These are phyloP conservation scores for Glonium stellatum DNA, from an alignment of 495 filamentous ascomycete species.

Conservation along the genomic window DNA sequence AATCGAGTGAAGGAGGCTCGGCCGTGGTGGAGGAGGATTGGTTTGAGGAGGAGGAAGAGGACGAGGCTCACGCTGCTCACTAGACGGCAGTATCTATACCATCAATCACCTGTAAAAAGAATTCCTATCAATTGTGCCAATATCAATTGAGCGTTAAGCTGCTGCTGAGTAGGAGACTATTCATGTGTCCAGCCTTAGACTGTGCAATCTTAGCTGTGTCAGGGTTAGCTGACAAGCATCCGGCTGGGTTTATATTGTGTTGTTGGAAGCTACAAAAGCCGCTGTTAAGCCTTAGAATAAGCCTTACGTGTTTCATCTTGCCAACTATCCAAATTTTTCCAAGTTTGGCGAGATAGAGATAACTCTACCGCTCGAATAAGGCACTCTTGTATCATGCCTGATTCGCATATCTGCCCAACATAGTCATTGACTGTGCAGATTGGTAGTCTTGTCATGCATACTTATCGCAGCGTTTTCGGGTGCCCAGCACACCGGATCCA, in stretches of 20 bases:
- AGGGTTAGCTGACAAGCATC: not conserved
- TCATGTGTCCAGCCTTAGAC: not conserved
- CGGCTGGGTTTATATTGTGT: not conserved
- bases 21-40: constrained; percentile 59
- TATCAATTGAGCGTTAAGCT: not conserved
- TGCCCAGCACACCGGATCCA: not conserved
- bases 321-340: not conserved
- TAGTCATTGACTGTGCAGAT: not conserved
- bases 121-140: not conserved
- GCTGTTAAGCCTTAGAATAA: not conserved
- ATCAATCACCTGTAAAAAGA: not conserved
- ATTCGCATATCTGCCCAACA: not conserved
- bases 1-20: constrained; percentile 50
- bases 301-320: not conserved
- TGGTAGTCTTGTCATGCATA: not conserved
- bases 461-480: not conserved
- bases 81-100: not conserved
- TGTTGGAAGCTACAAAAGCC: not conserved
- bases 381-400: not conserved
- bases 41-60: constrained; percentile 59
- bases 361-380: too few species aligned
- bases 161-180: not conserved
- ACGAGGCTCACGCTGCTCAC: constrained; percentile 33
- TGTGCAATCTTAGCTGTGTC: not conserved
- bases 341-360: not conserved